Evolutionary conservation across 371 early-diverging fungal species (phyloP), one percentile per base, ranked within the genome.

Genomic region (Vairimorpha ceranae): DNA sequence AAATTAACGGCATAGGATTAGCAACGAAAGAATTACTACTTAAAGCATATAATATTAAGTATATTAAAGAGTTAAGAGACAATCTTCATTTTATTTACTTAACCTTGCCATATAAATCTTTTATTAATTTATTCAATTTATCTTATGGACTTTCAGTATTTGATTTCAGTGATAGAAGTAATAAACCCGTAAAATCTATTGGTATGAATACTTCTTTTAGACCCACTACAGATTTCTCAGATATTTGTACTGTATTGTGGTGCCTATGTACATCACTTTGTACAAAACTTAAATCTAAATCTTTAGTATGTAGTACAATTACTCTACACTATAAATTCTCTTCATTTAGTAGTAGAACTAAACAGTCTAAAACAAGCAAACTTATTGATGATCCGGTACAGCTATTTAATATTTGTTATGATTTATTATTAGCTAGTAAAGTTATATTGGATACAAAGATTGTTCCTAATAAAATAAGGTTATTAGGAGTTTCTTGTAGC

Each of bases 1-100:
- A 79, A 68, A 69, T 79, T 35, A 75, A 71, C 61, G 79, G 79
- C 25, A 79, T 79, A 30, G 79, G 79, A n/a, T 69, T 67, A 46
- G 21, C 23, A 0, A 79, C 71, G 0, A 75, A 72, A 66, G 65
- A 70, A 67, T 17, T 71, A 2, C 41, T 79, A 2, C 2, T 32
- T 27, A 70, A 65, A 45, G 15, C 68, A 33, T 64, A 70, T 27
- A 48, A 65, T 12, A 67, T 79, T 25, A 64, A 52, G 59, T 65
- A 36, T 51, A 48, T 79, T 2, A 27, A 17, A 12, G 75, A 79
- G 23, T 45, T 79, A 30, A 30, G 69, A 65, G 33, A 59, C 3
- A 72, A 73, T n/a, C 23, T 64, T 0, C 54, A 69, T 60, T 14
- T 65, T 25, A 3, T 70, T 23, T 63, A 32, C 60, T 19, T 70